Percentiles rank a stretch among this genome's conserved stretches.
Conservation (phyloP, 345 rosid species). For the Garcia nutans region DNA sequence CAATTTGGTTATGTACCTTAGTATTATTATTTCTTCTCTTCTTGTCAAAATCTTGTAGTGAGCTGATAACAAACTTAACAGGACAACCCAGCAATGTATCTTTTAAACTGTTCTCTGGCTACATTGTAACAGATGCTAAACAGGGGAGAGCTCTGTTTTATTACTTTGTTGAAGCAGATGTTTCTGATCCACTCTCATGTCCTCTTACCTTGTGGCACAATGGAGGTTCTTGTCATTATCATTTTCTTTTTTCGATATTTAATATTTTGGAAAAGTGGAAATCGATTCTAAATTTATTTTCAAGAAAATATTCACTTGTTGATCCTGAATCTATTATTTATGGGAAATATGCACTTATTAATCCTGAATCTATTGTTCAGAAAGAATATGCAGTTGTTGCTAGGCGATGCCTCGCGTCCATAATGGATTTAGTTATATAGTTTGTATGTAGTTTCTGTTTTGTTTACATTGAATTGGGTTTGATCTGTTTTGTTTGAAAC, state of each 20-base stretch:
- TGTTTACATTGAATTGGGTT: background rate
- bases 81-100: slow-evolving; percentile 37
- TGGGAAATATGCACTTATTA: no score
- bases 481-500: background rate
- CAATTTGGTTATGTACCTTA: slow-evolving; percentile 19
- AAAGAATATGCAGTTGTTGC: no score
- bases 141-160: slow-evolving; percentile 36
- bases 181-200: slow-evolving; percentile 17
- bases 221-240: slow-evolving; percentile 23
- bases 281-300: no score
- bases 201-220: slow-evolving; percentile 36
- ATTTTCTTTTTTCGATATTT: background rate
- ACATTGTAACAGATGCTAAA: slow-evolving; percentile 31
- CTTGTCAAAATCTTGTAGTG: slow-evolving; percentile 24
- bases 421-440: background rate
- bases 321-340: no score
- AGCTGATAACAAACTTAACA: slow-evolving; percentile 34
- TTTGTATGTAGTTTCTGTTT: background rate
- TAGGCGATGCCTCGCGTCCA: no score
- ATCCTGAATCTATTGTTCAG: no score
- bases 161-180: slow-evolving; percentile 35
- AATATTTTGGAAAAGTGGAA: no score
- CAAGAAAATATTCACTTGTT: no score
- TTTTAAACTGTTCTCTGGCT: slow-evolving; percentile 35
- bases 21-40: slow-evolving; percentile 12